Conservation (phyloP, 2,329 filamentous ascomycete species). For the Colletotrichum somersetense region DNA sequence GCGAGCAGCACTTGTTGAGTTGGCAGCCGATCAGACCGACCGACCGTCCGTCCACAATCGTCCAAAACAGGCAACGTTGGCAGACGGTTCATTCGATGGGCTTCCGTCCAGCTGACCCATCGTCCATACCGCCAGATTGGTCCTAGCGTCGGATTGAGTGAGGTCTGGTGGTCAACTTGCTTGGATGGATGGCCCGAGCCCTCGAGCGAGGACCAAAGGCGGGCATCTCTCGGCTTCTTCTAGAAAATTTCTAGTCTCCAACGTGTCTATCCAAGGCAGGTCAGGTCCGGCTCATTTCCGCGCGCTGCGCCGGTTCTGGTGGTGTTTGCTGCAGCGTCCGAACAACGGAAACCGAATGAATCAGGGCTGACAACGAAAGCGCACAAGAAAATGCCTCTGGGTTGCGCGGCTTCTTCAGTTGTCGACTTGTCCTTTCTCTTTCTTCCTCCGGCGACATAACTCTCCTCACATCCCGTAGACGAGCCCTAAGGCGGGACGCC, state of each 20-base stretch:
- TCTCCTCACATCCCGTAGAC: conserved; percentile 15
- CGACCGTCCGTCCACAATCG: background rate
- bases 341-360: conserved; percentile 35
- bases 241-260: conserved; percentile 39
- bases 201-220: background rate
- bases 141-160: conserved; percentile 35
- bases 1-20: conserved; percentile 27
- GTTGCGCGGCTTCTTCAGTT: conserved; percentile 8
- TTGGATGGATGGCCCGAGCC: conserved; percentile 13
- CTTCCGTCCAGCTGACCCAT: conserved; percentile 34
- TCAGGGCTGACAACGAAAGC: conserved; percentile 26
- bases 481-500: conserved; percentile 35
- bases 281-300: conserved; percentile 31
- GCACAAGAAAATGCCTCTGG: conserved; percentile 16
- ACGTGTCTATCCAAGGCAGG: conserved; percentile 3
- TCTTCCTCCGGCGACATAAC: conserved; percentile 10
- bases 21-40: conserved; percentile 27
- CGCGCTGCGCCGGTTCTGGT: conserved; percentile 4
- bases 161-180: conserved; percentile 1
- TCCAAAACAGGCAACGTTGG: background rate
- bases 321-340: conserved; percentile 25
- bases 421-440: conserved; percentile 2
- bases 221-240: conserved; percentile 2
- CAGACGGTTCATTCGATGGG: conserved; percentile 3
- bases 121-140: conserved; percentile 17